Conservation (phyloP, 2,329 filamentous ascomycete genomes). For the Passalora sequoiae region DNA sequence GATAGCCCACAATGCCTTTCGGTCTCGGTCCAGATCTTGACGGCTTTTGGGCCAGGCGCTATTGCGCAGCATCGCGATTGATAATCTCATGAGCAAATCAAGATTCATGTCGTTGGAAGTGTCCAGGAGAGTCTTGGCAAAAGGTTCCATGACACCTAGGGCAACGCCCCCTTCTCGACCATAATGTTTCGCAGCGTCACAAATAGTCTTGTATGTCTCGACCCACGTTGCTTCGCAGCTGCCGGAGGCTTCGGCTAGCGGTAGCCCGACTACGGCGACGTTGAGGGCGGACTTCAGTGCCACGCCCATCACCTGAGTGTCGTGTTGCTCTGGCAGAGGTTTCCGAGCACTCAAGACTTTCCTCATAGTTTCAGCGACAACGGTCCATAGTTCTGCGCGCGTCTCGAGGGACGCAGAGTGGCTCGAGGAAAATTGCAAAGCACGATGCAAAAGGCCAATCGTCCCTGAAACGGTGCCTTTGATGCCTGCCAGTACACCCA, state of each 20-base stretch:
- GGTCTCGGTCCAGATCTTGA: constrained; percentile 60
- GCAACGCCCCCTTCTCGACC: constrained; percentile 63
- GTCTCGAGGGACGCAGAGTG: background rate
- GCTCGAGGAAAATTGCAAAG: constrained; percentile 8
- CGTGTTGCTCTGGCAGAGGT: constrained; percentile 8
- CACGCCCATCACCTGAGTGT: constrained; percentile 16
- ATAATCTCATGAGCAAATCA: constrained; percentile 12
- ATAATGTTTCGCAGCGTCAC: constrained; percentile 55
- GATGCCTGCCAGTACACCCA: constrained; percentile 14
- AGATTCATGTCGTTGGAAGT: constrained; percentile 9
- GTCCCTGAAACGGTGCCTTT: constrained; percentile 17
- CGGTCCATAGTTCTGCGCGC: constrained; percentile 14
- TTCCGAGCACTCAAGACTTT: constrained; percentile 7
- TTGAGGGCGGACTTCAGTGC: constrained; percentile 61
- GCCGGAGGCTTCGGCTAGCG: constrained; percentile 11
- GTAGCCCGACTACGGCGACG: constrained; percentile 60
- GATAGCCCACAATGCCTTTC: constrained; percentile 62
- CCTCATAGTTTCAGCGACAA: constrained; percentile 13
- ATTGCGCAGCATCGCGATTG: constrained; percentile 20
- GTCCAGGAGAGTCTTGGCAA: constrained; percentile 21
- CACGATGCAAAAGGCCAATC: constrained; percentile 17
- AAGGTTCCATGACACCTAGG: constrained; percentile 59
- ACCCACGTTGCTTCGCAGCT: constrained; percentile 18
- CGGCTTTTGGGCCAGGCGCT: constrained; percentile 51
- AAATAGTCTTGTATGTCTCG: constrained; percentile 27